Base-by-base conservation (phyloP, 805 yeast species). In the Cyberlindnera xylosilytica region DNA sequence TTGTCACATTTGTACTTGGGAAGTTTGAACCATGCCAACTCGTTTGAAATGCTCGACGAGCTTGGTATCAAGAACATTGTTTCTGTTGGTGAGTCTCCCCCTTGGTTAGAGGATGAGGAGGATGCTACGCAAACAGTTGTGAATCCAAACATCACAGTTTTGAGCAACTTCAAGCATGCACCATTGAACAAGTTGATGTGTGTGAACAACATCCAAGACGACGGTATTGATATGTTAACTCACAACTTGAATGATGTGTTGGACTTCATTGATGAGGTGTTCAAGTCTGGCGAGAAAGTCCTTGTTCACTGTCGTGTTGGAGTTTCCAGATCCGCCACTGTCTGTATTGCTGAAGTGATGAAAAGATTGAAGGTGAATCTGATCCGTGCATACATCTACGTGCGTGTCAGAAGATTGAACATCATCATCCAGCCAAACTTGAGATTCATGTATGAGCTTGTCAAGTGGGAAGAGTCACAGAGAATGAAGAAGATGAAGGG, bases 281-380 rank as follows among this genome's bases (percentile, higher is more conserved):
- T 68, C 49, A 50, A 60, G 17, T 50, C 52, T 1, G 65, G 64
- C 28, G 78, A 77, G 18, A 76, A 74, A 35, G 78, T 82, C 2
- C 68, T 91, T 46, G 90, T 91, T 10, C 98, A 91, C 61, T 91
- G 98, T 56, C 85, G 95, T 57, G 97, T 88, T 36, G 98, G 98
- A 0, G 98, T 91, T 4, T 87, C 96, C 0, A 69, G 98, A 42
- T 87, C 96, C 3, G 98, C 97, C 0, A 87, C 97, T 0, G 95
- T 91, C 10, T 91, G 95, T 53, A 91, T 91, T 51, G 97, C 97
- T 1, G 97, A 89, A 58, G 91, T 87, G 29, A 90, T 91, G 96
- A 76, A 78, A 51, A 65, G 96, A 31, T 64, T 85, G 40, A 65
- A 76, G 13, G 66, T 87, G 41, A 76, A 79, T 33, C 65, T 91